phyloP scores from a whole-genome alignment of 306 rosid species.

The Sphenostylis stenocarpa region DNA sequence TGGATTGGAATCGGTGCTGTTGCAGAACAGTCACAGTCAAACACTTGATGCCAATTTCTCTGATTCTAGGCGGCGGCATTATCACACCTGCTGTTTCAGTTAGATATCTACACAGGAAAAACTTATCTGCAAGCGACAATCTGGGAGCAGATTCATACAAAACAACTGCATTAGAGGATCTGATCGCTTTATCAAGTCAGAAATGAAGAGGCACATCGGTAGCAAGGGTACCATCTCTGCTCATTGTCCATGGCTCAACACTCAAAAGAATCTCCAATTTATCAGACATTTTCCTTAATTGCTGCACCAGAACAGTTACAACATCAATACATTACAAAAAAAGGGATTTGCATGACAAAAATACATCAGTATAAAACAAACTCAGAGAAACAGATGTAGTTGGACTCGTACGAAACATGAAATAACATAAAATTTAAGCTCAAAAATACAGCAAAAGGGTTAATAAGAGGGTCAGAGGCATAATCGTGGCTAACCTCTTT shows the following conservation, averaged over 20 bases:
- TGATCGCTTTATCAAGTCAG: constrained; percentile 41
- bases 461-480: background rate
- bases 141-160: constrained; percentile 42
- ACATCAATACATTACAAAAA: constrained; percentile 4
- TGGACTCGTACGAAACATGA: background rate
- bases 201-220: constrained; percentile 31
- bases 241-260: constrained; percentile 24
- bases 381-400: background rate
- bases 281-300: constrained; percentile 29
- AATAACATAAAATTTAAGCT: background rate
- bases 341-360: background rate
- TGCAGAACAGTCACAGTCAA: constrained; percentile 55
- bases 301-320: constrained; percentile 33
- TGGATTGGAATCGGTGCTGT: constrained; percentile 50
- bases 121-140: constrained; percentile 59
- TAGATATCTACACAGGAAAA: constrained; percentile 93
- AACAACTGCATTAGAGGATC: constrained; percentile 43
- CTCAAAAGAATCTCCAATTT: constrained; percentile 20
- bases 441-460: background rate
- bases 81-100: constrained; percentile 62
- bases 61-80: constrained; percentile 62
- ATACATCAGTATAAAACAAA: background rate
- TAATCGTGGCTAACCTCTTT: constrained; percentile 33
- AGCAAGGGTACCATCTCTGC: constrained; percentile 27
- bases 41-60: constrained; percentile 50